These are phyloP conservation scores for Coleophoma eucalyptorum DNA, from an alignment of 2,329 filamentous ascomycete species.

Conservation along the genomic window DNA sequence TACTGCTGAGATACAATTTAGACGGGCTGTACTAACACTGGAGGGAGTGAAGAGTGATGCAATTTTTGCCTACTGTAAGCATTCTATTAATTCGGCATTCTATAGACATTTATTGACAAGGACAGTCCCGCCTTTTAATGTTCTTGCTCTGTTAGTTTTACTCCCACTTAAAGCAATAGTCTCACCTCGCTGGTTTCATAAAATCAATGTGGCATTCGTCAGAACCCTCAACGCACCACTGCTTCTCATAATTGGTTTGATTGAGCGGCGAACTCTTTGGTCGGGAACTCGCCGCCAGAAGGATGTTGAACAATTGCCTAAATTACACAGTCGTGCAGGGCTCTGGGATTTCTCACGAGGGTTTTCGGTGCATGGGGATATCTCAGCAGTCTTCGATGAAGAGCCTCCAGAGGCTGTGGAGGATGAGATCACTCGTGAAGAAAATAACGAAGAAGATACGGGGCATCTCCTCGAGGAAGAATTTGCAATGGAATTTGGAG, in stretches of 20 bases:
- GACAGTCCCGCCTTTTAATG: constrained; percentile 67
- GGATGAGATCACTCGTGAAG: constrained; percentile 15
- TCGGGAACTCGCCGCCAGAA: constrained; percentile 14
- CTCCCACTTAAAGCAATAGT: constrained; percentile 76
- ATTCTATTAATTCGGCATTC: background rate
- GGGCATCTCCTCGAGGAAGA: constrained; percentile 12
- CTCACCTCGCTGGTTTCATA: constrained; percentile 84
- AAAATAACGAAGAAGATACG: constrained; percentile 3
- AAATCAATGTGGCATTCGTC: constrained; percentile 77
- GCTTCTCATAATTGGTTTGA: constrained; percentile 64
- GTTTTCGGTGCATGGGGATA: constrained; percentile 26
- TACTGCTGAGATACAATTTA: constrained; percentile 79
- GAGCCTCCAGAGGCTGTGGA: constrained; percentile 21
- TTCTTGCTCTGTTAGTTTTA: constrained; percentile 69
- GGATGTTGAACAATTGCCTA: constrained; percentile 18
- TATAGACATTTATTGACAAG: background rate
- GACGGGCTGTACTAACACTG: constrained; percentile 75
- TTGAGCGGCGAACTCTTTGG: constrained; percentile 71
- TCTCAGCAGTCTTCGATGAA: constrained; percentile 26
- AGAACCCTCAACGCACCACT: constrained; percentile 72
- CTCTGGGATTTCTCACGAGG: constrained; percentile 23
- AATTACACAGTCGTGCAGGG: constrained; percentile 8
- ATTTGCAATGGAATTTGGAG: constrained; percentile 14
- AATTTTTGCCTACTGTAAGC: constrained; percentile 63
- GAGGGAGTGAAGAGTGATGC: constrained; percentile 84